Evolutionary conservation across 768 basidiomycete species (phyloP).

Genomic region (Rhodosporidiobolus sp.): DNA sequence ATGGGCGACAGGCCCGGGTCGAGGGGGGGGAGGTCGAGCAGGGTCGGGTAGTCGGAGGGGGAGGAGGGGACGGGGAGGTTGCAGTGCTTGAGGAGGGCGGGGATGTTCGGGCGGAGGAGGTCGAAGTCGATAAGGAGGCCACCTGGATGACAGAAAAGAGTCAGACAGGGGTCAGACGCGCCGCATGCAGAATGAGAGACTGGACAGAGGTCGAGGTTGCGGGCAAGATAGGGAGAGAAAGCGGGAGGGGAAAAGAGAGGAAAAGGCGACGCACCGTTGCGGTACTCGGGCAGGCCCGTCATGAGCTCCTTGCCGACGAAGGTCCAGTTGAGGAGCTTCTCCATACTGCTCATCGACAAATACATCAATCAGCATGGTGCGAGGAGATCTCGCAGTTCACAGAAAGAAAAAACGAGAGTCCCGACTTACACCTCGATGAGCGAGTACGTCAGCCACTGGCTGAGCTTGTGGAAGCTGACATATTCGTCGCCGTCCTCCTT

Average conservation of each 20-base stretch:
- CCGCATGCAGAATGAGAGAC: too few relatives aligned
- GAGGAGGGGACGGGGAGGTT: conserved; percentile 50
- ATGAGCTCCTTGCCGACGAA: conserved; percentile 77
- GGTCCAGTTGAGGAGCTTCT: conserved; percentile 71
- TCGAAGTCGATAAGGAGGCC: conserved; percentile 83
- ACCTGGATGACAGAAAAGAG: conserved; percentile 53
- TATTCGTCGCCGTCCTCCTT: conserved; percentile 61
- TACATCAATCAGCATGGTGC: not conserved
- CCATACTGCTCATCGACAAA: conserved; percentile 53
- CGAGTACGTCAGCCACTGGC: conserved; percentile 86
- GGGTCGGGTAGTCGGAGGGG: conserved; percentile 19
- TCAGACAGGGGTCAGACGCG: too few relatives aligned
- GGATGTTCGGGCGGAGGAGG: conserved; percentile 66
- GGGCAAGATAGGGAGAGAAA: not conserved
- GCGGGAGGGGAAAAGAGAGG: not conserved
- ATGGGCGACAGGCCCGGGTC: conserved; percentile 80
- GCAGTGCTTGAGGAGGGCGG: conserved; percentile 54
- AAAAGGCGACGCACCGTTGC: conserved; percentile 64
- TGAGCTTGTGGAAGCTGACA: conserved; percentile 94
- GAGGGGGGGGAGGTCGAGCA: conserved; percentile 61
- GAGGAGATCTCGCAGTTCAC: too few relatives aligned
- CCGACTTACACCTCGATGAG: conserved; percentile 52
- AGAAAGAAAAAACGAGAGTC: not conserved
- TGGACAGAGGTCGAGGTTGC: too few relatives aligned
- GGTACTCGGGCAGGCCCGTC: conserved; percentile 92